Evolutionary conservation across 306 rosid species (phyloP), one percentile per base, ranked within the genome.

Genomic region (Prunus armeniaca): DNA sequence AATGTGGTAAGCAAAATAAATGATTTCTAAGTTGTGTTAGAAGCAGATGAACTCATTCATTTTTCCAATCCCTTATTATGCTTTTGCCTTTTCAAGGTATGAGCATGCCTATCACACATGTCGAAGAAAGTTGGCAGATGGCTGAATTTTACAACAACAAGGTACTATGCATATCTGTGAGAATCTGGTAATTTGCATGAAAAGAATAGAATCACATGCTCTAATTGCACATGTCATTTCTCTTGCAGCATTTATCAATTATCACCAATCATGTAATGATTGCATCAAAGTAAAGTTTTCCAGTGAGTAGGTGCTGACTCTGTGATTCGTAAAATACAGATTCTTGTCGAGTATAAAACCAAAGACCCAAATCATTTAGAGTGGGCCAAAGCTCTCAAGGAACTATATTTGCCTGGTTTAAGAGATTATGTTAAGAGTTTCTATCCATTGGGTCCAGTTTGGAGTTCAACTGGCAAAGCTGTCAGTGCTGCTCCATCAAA

Each of bases 71-170:
- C 72, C 82, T 83, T 78, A 66, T 79, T 75, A 41, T 55, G 34
- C 45, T 19, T 78, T 47, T 57, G n/a, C 70, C 63, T 34, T 83
- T 82, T 83, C 61, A 82, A 96, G 99, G 99, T 82, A 89, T 96
- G 98, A 91, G 98, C 83, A 88, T 96, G 99, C 99, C 99, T 70
- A 91, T 86, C 60, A 93, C 99, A 78, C 97, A 96, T 34, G 97
- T 96, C 69, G 99, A 96, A 91, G 99, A 92, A 82, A 96, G 91
- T 86, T 96, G 99, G 99, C 98, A 96, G 85, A 92, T 92, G 97
- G 96, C 99, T 67, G 99, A 96, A 87, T 96, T 96, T 85, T 96
- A 96, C 87, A 80, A 87, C 85, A 96, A 96, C 90, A 96, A 92
- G 97, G 99, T 96, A 91, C 76, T 81, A 61, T 81, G 75, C 56